Conservation (phyloP, 2,329 filamentous ascomycete species). For the Penicillium sp. region DNA sequence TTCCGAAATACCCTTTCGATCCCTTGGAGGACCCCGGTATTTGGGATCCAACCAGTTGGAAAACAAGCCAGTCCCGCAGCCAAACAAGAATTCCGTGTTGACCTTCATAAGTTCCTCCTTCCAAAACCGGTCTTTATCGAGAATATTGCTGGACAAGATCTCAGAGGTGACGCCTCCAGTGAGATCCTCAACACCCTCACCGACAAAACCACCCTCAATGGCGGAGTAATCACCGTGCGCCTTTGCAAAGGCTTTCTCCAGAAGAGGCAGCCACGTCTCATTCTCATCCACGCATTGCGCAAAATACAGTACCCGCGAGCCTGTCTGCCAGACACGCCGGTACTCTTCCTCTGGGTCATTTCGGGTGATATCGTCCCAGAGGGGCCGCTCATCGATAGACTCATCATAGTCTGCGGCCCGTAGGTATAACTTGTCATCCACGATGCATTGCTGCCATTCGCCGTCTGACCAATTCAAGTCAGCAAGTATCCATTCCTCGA, state of each 20-base stretch:
- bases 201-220: slow-evolving; percentile 71
- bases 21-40: slow-evolving; percentile 35
- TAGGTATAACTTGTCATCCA: slow-evolving; percentile 86
- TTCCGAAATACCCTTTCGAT: slow-evolving; percentile 44
- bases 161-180: slow-evolving; percentile 52
- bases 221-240: slow-evolving; percentile 74
- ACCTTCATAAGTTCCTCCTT: slow-evolving; percentile 73
- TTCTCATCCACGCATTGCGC: slow-evolving; percentile 70
- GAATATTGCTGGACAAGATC: slow-evolving; percentile 45
- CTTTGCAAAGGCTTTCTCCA: slow-evolving; percentile 82
- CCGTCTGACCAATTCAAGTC: slow-evolving; percentile 54
- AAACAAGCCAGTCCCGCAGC: slow-evolving; percentile 46
- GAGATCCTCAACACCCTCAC: slow-evolving; percentile 57
- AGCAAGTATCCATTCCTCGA: background rate
- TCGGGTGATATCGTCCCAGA: slow-evolving; percentile 71
- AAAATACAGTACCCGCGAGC: slow-evolving; percentile 74
- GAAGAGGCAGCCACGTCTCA: slow-evolving; percentile 75
- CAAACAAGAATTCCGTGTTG: slow-evolving; percentile 67
- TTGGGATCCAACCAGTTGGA: slow-evolving; percentile 44
- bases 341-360: slow-evolving; percentile 70
- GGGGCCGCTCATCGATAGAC: slow-evolving; percentile 67
- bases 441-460: slow-evolving; percentile 86
- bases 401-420: slow-evolving; percentile 80
- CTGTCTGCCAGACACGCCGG: slow-evolving; percentile 66
- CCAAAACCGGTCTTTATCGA: slow-evolving; percentile 77